Base-by-base conservation (phyloP, 257 asterid species). In the Galeopsis tetrahit region DNA sequence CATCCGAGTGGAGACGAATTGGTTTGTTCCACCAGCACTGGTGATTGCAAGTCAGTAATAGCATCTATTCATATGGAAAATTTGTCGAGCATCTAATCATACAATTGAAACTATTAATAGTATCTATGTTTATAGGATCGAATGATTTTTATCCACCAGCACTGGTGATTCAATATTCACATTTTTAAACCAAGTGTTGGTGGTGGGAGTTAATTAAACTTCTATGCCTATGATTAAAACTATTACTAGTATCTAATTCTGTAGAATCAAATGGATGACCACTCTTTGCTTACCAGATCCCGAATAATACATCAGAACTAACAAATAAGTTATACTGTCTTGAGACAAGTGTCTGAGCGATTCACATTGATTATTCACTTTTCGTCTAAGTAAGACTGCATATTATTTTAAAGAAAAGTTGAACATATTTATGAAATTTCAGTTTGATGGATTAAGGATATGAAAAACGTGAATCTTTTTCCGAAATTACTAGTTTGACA, bases 1-100 rank as follows among this genome's bases (percentile, higher is more conserved):
- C 99, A 92, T 78, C 97, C 97, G 0, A 79, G 88, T 68, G 98
- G 97, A 36, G 96, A 92, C 60, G 90, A 79, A 53, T 72, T 95
- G 10, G 96, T 92, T 76, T 92, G 96, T 78, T 92, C 98, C 48
- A 88, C 96, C 48, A 87, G 87, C 73, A 57, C 84, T n/a, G 96
- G 94, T 70, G 97, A 95, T 81, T 90, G 98, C 99, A 95, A 84
- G 98, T 95, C 69, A 71, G 90, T 83, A 33, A 48, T 67, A 21
- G n/a, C 3, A 5, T 51, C 38, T 1, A 44, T 56, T 60, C 61
- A 7, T 53, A 53, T 53, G 60, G 5, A 53, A 53, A 53, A 2
- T 53, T 53, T 17, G 21, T 53, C 4, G 11, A 53, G 6, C 11
- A 53, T 53, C 33, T 15, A 17, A 6, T 17, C 35, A 0, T 9